Conservation (phyloP, 148 eudicot species). For the Rhododendron ferrugineum region DNA sequence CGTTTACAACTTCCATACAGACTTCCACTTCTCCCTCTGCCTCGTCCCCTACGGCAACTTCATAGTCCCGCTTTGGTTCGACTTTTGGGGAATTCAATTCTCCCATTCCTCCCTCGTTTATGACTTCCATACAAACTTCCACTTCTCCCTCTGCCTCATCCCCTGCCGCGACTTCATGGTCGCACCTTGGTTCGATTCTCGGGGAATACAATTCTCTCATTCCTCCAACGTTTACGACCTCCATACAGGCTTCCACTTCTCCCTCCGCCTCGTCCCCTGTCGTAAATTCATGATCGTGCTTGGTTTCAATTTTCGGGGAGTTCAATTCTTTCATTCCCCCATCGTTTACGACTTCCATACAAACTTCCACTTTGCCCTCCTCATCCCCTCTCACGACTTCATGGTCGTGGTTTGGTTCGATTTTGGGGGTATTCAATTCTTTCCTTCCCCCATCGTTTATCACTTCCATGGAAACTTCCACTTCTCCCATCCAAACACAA, state of each 20-base stretch:
- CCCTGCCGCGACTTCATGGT: slow-evolving; percentile 25
- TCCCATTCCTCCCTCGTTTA: slow-evolving; percentile 24
- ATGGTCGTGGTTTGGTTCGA: slow-evolving; percentile 45
- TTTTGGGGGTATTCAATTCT: slow-evolving; percentile 11
- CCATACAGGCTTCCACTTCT: slow-evolving; percentile 44
- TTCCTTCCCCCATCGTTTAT: slow-evolving; percentile 24
- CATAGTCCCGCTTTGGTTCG: slow-evolving; percentile 45
- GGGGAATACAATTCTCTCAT: slow-evolving; percentile 22
- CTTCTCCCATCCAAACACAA: slow-evolving; percentile 28
- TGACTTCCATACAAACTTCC: slow-evolving; percentile 35
- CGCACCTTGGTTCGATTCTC: slow-evolving; percentile 39
- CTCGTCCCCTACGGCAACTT: slow-evolving; percentile 22
- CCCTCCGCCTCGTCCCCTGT: slow-evolving; percentile 29
- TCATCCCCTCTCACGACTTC: slow-evolving; percentile 26
- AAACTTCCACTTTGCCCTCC: slow-evolving; percentile 30
- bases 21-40: slow-evolving; percentile 44
- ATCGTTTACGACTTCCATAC: slow-evolving; percentile 25
- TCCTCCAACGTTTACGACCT: slow-evolving; percentile 18
- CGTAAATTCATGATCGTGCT: slow-evolving; percentile 34
- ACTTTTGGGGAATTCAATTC: slow-evolving; percentile 12
- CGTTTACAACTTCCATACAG: slow-evolving; percentile 26
- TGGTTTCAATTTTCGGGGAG: slow-evolving; percentile 24
- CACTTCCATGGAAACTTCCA: not conserved
- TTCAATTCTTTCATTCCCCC: slow-evolving; percentile 28
- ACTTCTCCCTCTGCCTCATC: slow-evolving; percentile 37